phyloP scores from a whole-genome alignment of 495 filamentous ascomycete genomes.

The Aspergillus nidulans region DNA sequence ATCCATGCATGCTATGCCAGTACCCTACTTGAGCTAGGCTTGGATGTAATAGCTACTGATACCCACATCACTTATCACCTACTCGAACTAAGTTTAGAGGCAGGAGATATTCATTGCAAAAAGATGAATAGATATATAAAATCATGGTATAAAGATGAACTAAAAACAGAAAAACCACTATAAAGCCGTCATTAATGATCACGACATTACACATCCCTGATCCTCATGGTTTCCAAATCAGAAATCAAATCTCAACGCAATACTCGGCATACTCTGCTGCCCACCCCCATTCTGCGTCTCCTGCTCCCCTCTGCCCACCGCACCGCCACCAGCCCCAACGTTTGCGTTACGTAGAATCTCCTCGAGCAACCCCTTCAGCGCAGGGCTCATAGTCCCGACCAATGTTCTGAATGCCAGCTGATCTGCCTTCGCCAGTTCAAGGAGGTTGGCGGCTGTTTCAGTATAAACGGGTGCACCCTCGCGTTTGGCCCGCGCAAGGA shows the following conservation, averaged over 20 bases:
- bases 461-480: constrained; percentile 47
- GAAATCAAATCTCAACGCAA: constrained; percentile 95
- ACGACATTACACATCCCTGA: background rate
- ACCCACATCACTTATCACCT: background rate
- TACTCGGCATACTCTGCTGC: constrained; percentile 66
- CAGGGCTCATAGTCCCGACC: constrained; percentile 65
- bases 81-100: background rate
- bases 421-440: constrained; percentile 76
- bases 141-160: background rate
- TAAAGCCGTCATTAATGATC: too few species aligned
- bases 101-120: background rate
- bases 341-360: constrained; percentile 66
- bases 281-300: constrained; percentile 34
- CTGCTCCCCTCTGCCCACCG: constrained; percentile 22
- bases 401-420: constrained; percentile 69
- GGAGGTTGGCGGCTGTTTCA: constrained; percentile 69
- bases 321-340: constrained; percentile 22
- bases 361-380: constrained; percentile 74
- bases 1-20: too few species aligned
- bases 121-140: constrained; percentile 3
- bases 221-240: constrained; percentile 11
- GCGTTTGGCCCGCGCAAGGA: constrained; percentile 66
- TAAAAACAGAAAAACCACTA: background rate
- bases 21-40: too few species aligned
- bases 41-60: background rate